Base-by-base conservation (phyloP, 805 yeast genomes). In the Spathaspora girioi region DNA sequence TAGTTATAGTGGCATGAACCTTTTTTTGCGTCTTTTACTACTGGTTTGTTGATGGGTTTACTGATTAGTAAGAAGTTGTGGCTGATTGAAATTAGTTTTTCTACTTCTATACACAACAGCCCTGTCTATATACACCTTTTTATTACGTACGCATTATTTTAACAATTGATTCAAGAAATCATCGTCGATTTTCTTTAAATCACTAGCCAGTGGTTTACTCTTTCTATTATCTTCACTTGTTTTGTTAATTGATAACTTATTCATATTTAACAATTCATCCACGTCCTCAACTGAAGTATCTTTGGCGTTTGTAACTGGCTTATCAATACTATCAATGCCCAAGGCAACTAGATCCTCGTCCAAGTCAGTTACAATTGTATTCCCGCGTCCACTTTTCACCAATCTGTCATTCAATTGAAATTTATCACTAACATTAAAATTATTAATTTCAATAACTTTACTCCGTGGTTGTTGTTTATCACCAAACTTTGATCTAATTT, bases 381-480 rank as follows among this genome's bases (percentile, higher is more conserved):
- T 23, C 6, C 26, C 26, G 6, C 42, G 32, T 1, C 49, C 52
- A 3, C 41, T 14, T 32, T 23, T 52, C 0, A 53, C 46, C n/a
- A 70, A 42, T 45, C 58, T 63, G 12, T 53, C 48, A 51, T 69
- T 66, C 51, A 69, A 58, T 53, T 62, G 73, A 2, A 15, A 27
- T 11, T 50, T 53, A 47, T 69, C 74, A 18, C 54, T 49, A 8
- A 45, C 51, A 45, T 63, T 61, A 42, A 61, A 57, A 49, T 70
- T 74, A 54, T 74, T 67, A 52, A 74, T 63, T 43, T 73, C 77
- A 10, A 73, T 52, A 1, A 72, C 67, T 41, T 63, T 64, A 8
- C 45, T 32, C 15, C 9, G 43, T 38, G 19, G 49, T 17, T 50
- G 38, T 43, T 45, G 8, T n/a, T 43, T 44, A 23, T 23, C 26